Conservation (phyloP, 352 stramenopile species). For the Phytophthora fragariae region DNA sequence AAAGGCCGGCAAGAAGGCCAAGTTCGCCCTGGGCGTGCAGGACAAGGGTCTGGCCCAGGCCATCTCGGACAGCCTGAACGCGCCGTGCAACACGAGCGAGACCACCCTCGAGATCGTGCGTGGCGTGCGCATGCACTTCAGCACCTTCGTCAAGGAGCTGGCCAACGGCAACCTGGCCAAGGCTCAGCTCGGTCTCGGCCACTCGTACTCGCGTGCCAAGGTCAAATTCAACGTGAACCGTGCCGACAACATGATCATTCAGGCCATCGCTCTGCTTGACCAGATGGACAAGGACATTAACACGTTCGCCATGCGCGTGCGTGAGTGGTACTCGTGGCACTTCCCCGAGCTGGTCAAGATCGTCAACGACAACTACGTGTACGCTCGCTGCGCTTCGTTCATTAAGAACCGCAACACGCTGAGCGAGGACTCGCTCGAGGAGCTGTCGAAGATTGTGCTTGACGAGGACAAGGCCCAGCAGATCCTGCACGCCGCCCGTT, state of each 20-base stretch:
- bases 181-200: slow-evolving; percentile 98
- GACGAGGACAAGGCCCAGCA: slow-evolving; percentile 97
- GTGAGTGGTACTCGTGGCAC: slow-evolving; percentile 99
- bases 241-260: slow-evolving; percentile 99
- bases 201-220: slow-evolving; percentile 99
- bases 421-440: slow-evolving; percentile 82
- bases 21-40: slow-evolving; percentile 92
- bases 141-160: slow-evolving; percentile 98
- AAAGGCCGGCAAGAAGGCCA: slow-evolving; percentile 92
- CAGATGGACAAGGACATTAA: slow-evolving; percentile 99
- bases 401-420: slow-evolving; percentile 95
- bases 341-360: slow-evolving; percentile 99
- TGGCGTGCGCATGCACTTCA: slow-evolving; percentile 97
- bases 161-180: slow-evolving; percentile 96
- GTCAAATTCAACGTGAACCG: slow-evolving; percentile 99
- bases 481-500: slow-evolving; percentile 94
- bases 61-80: slow-evolving; percentile 95
- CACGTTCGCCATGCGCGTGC: slow-evolving; percentile 99
- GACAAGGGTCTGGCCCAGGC: slow-evolving; percentile 94
- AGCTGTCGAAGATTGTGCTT: slow-evolving; percentile 94
- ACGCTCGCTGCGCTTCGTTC: slow-evolving; percentile 96
- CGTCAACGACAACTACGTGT: slow-evolving; percentile 99
- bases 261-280: slow-evolving; percentile 99
- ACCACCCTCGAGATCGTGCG: slow-evolving; percentile 97
- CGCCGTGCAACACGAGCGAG: slow-evolving; percentile 98